Conservation (phyloP, 1,284 basidiomycete species). For the Naganishia liquefaciens region DNA sequence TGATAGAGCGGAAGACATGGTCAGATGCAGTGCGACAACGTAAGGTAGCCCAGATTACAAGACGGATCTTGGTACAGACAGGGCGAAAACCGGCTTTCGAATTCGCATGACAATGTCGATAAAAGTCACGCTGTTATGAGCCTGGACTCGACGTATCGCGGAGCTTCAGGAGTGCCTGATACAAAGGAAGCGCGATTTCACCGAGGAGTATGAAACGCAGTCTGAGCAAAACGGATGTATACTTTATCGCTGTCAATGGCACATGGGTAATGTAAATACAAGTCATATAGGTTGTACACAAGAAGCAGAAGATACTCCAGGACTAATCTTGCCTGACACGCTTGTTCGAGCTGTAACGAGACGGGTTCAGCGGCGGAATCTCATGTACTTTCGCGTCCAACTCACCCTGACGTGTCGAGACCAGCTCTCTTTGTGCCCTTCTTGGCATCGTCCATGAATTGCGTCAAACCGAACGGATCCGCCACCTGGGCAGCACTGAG, state of each 20-base stretch:
- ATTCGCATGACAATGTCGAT: not conserved
- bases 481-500: conserved; percentile 49
- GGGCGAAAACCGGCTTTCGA: too few species aligned
- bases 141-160: not conserved
- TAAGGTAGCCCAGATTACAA: not conserved
- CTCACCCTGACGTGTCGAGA: conserved; percentile 43
- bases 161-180: too few species aligned
- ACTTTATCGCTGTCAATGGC: too few species aligned
- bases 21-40: not conserved
- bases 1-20: conserved; percentile 25
- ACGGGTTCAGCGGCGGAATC: not conserved
- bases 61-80: not conserved
- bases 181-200: not conserved
- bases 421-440: conserved; percentile 80
- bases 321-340: conserved; percentile 32
- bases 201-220: not conserved
- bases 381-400: not conserved
- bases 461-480: conserved; percentile 97
- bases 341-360: conserved; percentile 24
- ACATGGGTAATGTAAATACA: conserved; percentile 8
- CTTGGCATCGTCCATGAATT: conserved; percentile 97
- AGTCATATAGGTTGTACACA: conserved; percentile 3
- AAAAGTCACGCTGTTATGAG: not conserved
- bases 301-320: not conserved
- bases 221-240: too few species aligned